These are phyloP conservation scores for Exophiala sp. DNA, from an alignment of 2,329 filamentous ascomycete species.

Conservation along the genomic window DNA sequence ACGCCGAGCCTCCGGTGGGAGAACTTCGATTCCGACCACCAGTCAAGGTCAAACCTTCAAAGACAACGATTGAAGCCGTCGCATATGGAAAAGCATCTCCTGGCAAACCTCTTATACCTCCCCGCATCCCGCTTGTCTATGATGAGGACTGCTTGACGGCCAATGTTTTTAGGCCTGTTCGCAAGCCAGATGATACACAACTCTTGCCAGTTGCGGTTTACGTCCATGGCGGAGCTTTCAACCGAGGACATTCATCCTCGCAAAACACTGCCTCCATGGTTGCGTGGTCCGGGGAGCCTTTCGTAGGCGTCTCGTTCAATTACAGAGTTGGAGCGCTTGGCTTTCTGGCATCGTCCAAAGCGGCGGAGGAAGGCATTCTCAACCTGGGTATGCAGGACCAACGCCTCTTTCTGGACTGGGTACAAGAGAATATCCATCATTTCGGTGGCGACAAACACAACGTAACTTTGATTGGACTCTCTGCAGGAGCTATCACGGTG, in stretches of 20 bases:
- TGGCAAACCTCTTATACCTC: conserved; percentile 7
- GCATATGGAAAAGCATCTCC: conserved; percentile 9
- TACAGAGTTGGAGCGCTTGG: conserved; percentile 46
- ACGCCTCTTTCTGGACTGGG: conserved; percentile 34
- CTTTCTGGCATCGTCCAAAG: conserved; percentile 29
- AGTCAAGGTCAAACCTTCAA: not conserved
- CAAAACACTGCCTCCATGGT: conserved; percentile 63
- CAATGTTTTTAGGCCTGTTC: conserved; percentile 25
- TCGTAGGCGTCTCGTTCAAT: conserved; percentile 45
- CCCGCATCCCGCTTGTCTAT: conserved; percentile 5
- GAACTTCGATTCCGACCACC: conserved; percentile 30
- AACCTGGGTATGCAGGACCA: conserved; percentile 42
- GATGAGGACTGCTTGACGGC: conserved; percentile 28
- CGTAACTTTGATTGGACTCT: conserved; percentile 47
- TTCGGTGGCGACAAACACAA: conserved; percentile 42
- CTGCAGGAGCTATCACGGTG: conserved; percentile 37
- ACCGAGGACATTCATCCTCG: conserved; percentile 30
- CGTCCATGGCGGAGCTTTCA: conserved; percentile 41
- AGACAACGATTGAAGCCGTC: not conserved
- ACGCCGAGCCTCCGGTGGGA: conserved; percentile 45
- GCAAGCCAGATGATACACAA: not conserved
- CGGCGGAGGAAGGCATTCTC: conserved; percentile 33
- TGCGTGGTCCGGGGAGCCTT: conserved; percentile 39
- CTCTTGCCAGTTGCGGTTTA: conserved; percentile 42
- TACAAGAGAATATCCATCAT: conserved; percentile 30